These are phyloP conservation scores for Lignosus rhinocerotis DNA, from an alignment of 1,284 basidiomycete species.

Conservation along the genomic window DNA sequence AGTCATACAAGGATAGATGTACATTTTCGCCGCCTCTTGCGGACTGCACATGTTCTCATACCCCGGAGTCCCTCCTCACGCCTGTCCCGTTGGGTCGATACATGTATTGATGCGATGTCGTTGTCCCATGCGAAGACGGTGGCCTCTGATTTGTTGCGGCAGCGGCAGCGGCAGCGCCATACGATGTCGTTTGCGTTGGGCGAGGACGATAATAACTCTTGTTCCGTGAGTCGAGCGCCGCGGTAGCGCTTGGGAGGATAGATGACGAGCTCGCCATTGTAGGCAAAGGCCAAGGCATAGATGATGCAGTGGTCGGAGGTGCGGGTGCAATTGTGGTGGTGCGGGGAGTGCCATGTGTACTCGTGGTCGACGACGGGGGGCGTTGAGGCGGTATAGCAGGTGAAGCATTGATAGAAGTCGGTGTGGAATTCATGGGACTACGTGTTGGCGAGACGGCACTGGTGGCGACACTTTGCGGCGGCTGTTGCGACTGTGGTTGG, in stretches of 20 bases:
- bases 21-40: background rate
- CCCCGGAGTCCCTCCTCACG: conserved; percentile 18
- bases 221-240: conserved; percentile 31
- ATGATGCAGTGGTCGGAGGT: conserved; percentile 22
- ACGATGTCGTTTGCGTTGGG: conserved; percentile 28
- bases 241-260: conserved; percentile 29
- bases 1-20: background rate
- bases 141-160: conserved; percentile 29
- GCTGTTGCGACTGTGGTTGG: conserved; percentile 10
- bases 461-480: conserved; percentile 12
- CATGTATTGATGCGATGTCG: conserved; percentile 44
- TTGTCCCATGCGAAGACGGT: conserved; percentile 33
- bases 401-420: conserved; percentile 29
- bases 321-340: conserved; percentile 28
- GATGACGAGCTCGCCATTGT: conserved; percentile 33
- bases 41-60: background rate
- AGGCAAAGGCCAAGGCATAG: conserved; percentile 45
- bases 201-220: conserved; percentile 39
- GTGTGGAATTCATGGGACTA: conserved; percentile 30
- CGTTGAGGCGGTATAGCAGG: conserved; percentile 31
- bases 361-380: conserved; percentile 28
- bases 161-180: conserved; percentile 24
- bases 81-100: conserved; percentile 42
- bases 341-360: conserved; percentile 22
- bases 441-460: conserved; percentile 30